phyloP scores from a whole-genome alignment of 306 rosid species.

The cucumber (Cucumis sativus) region Cucumber_9930_V3 NC_026657.2:11838501-11839000 shows the following conservation, averaged over 20 bases:
- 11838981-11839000: slow-evolving; percentile 8
- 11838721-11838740: background rate
- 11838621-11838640: background rate
- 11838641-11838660: background rate
- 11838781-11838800: slow-evolving; percentile 29
- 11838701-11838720: background rate
- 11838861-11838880: background rate
- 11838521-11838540: too few species aligned
- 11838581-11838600: background rate
- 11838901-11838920: background rate
- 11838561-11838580: background rate
- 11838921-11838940: background rate
- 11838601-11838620: background rate
- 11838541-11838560: too few species aligned
- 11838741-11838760: background rate
- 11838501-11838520: too few species aligned
- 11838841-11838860: background rate
- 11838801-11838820: slow-evolving; percentile 24
- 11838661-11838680: background rate
- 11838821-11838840: slow-evolving; percentile 5
- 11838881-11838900: background rate
- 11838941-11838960: background rate
- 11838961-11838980: slow-evolving; percentile 7
- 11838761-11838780: background rate
- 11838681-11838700: background rate